These are phyloP conservation scores for Agrocybe pediades DNA, from an alignment of 768 basidiomycete genomes.

Conservation along the genomic window DNA sequence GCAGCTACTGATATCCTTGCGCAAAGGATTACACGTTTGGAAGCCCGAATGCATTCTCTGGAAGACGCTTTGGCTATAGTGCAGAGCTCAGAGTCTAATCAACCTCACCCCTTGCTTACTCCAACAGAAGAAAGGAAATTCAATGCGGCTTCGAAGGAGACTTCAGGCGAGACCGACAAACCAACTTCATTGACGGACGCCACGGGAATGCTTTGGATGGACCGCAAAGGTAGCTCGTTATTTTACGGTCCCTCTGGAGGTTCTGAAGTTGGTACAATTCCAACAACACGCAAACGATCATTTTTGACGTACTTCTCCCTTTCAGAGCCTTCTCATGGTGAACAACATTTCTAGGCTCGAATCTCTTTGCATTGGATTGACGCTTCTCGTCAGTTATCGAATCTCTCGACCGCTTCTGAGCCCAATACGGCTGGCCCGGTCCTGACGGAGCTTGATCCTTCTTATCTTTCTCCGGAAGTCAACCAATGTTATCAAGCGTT, in stretches of 20 bases:
- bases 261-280: constrained; percentile 42
- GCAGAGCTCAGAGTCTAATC: constrained; percentile 37
- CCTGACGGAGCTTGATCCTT: constrained; percentile 41
- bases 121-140: constrained; percentile 29
- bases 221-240: constrained; percentile 37
- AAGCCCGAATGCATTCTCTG: constrained; percentile 52
- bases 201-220: constrained; percentile 47
- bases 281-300: constrained; percentile 7
- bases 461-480: constrained; percentile 47
- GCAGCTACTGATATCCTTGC: constrained; percentile 55
- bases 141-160: constrained; percentile 30
- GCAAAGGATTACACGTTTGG: constrained; percentile 44
- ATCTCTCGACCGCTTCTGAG: background rate
- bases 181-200: constrained; percentile 31
- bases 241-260: constrained; percentile 52
- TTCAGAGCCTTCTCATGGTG: constrained; percentile 46
- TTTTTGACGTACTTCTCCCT: background rate
- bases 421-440: constrained; percentile 11
- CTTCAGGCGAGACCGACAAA: constrained; percentile 24
- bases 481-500: constrained; percentile 44
- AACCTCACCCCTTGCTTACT: constrained; percentile 45
- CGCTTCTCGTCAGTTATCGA: constrained; percentile 7
- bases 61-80: constrained; percentile 57
- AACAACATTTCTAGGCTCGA: constrained; percentile 6
- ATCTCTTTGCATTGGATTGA: no score